phyloP scores from a whole-genome alignment of 371 early-diverging fungal species.

The Syncephalis plumigaleata region DNA sequence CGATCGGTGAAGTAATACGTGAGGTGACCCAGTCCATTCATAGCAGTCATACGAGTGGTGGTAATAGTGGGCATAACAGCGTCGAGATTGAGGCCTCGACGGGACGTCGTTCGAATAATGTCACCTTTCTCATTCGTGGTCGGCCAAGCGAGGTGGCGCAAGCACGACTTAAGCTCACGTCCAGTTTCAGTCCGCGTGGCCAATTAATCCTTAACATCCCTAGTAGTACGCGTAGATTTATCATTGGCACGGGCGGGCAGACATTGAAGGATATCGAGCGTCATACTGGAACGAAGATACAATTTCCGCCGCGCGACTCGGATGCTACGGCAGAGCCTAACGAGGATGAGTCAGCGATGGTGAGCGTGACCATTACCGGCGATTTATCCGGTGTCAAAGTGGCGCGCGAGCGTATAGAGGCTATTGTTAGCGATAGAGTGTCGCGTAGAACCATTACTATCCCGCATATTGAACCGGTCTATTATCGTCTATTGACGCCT shows the following conservation, averaged over 20 bases:
- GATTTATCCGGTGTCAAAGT: conserved; percentile 63
- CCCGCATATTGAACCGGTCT: conserved; percentile 33
- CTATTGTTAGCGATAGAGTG: conserved; percentile 59
- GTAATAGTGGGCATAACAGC: conserved; percentile 43
- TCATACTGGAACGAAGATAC: conserved; percentile 61
- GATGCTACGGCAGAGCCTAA: conserved; percentile 5
- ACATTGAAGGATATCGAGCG: conserved; percentile 54
- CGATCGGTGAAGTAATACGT: conserved; percentile 8
- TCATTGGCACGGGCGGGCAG: conserved; percentile 72
- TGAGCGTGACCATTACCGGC: conserved; percentile 63
- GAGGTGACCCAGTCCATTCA: conserved; percentile 31
- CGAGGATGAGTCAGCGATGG: conserved; percentile 28
- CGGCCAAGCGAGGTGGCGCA: conserved; percentile 51
- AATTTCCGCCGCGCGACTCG: conserved; percentile 30
- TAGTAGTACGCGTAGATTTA: conserved; percentile 53
- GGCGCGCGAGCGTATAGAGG: conserved; percentile 76
- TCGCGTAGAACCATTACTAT: conserved; percentile 33
- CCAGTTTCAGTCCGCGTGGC: conserved; percentile 60
- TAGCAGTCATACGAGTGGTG: conserved; percentile 48
- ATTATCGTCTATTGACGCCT: conserved; percentile 70
- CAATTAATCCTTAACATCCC: conserved; percentile 49
- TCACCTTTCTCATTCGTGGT: conserved; percentile 75
- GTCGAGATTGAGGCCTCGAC: conserved; percentile 80
- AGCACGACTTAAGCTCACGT: conserved; percentile 61
- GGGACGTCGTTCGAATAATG: conserved; percentile 50